Percentiles rank a stretch among this genome's conserved stretches.
Conservation (phyloP, 495 filamentous ascomycete species). For the Massariosphaeria phaeospora region DNA sequence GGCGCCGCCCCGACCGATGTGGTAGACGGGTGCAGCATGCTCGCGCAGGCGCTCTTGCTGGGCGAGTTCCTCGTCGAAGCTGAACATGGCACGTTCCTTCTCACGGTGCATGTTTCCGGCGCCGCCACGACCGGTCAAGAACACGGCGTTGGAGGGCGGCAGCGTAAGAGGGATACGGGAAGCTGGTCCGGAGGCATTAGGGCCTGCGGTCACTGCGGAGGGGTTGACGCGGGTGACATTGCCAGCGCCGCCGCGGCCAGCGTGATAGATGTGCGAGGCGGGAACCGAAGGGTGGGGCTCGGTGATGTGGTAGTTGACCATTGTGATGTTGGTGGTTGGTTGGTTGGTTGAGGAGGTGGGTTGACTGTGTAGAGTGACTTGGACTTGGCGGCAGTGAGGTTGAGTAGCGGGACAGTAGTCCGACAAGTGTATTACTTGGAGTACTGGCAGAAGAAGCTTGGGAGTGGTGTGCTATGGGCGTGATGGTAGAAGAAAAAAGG, state of each 20-base stretch:
- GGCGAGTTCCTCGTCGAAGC: slow-evolving; percentile 87
- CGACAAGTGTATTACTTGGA: neutral
- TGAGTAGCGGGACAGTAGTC: slow-evolving; percentile 7
- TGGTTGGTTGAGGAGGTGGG: neutral
- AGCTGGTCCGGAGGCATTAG: slow-evolving; percentile 53
- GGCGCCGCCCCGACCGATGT: slow-evolving; percentile 83
- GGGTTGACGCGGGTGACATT: slow-evolving; percentile 70
- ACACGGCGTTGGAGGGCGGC: slow-evolving; percentile 49
- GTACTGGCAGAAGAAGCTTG: slow-evolving; percentile 14
- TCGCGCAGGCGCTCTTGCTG: slow-evolving; percentile 58
- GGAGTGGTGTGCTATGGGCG: slow-evolving; percentile 1
- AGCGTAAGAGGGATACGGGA: slow-evolving; percentile 42
- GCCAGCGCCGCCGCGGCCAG: slow-evolving; percentile 82
- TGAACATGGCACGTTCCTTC: slow-evolving; percentile 70
- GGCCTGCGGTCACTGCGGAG: slow-evolving; percentile 52
- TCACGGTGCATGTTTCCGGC: slow-evolving; percentile 77
- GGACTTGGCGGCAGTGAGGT: slow-evolving; percentile 8
- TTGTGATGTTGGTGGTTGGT: slow-evolving; percentile 13
- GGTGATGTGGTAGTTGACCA: slow-evolving; percentile 59
- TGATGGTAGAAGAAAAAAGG: neutral
- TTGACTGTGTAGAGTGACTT: neutral
- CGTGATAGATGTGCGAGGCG: slow-evolving; percentile 57
- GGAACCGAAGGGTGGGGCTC: slow-evolving; percentile 75
- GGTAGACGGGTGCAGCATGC: slow-evolving; percentile 59
- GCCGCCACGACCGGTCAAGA: slow-evolving; percentile 79